Evolutionary conservation across 2,329 filamentous ascomycete species (phyloP), one percentile per base, ranked within the genome.

Genomic region (Pseudogymnoascus destructans): DNA sequence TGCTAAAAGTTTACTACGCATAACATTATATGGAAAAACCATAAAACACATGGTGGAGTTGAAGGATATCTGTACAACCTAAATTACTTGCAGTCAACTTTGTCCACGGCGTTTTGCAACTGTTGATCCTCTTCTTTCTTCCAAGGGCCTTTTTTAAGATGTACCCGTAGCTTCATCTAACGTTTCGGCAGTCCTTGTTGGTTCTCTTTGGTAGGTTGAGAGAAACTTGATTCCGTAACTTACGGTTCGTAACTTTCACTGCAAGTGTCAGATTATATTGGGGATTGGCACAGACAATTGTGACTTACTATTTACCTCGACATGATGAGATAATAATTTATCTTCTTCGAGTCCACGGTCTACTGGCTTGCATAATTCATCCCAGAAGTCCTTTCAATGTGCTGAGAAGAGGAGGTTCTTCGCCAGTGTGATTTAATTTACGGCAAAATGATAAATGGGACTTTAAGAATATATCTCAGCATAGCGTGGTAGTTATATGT

Each of bases 101-200:
- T 23, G 7, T 46, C 13, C 1, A 46, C 19, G 40, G 40, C 40
- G 19, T n/a, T 46, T 25, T n/a, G 11, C 11, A 46, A n/a, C 2
- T 46, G 5, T n/a, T 46, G 40, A 5, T 46, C 17, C n/a, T 58
- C 57, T 13, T n/a, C 10, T 7, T 13, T 36, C 13, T 42, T 56
- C 38, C 73, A 74, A 32, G 70, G 65, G 3, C 73, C 73, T 61
- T 73, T 74, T 59, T 70, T 73, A 30, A 74, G 63, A 10, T 63
- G 69, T 64, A 60, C 70, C 64, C 57, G 67, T 63, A 61, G 71
- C 66, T 74, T 74, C 46, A 69, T 67, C 72, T 72, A 75, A 40
- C 73, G 66, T 61, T 75, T 15, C 73, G 68, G 58, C 72, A 74
- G 63, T 75, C 73, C 61, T 75, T 74, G 63, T 75, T 74, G 11